These are phyloP conservation scores for Mucor sp. DNA, from an alignment of 371 early-diverging fungal species.

Conservation along the genomic window DNA sequence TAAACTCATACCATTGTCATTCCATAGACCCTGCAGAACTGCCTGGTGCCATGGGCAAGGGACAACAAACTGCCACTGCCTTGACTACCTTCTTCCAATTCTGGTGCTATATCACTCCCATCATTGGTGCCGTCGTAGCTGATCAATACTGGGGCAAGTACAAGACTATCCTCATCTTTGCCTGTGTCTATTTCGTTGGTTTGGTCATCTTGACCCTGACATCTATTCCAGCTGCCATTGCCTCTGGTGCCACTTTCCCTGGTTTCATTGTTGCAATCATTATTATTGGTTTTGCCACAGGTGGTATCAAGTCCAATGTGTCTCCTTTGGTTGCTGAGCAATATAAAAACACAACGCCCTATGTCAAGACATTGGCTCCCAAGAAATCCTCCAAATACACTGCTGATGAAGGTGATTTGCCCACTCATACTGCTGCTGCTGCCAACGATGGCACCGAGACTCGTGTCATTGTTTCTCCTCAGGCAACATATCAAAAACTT, in stretches of 20 bases:
- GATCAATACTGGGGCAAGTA: conserved; percentile 87
- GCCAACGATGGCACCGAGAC: background rate
- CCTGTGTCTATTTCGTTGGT: conserved; percentile 71
- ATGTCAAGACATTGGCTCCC: conserved; percentile 35
- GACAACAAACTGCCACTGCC: conserved; percentile 62
- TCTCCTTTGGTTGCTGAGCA: conserved; percentile 52
- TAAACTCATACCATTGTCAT: conserved; percentile 2
- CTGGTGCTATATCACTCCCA: conserved; percentile 78
- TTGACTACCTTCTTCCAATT: conserved; percentile 78
- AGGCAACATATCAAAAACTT: conserved; percentile 52
- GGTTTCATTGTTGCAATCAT: conserved; percentile 67
- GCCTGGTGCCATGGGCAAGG: conserved; percentile 50
- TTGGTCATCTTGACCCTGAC: conserved; percentile 65
- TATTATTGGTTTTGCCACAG: conserved; percentile 70
- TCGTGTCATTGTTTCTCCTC: conserved; percentile 42
- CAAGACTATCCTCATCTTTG: conserved; percentile 75
- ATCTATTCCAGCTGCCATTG: conserved; percentile 58
- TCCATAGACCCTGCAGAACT: conserved; percentile 40
- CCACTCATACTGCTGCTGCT: conserved; percentile 4
- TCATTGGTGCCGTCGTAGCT: conserved; percentile 80
- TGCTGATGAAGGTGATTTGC: conserved; percentile 37
- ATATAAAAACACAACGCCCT: conserved; percentile 35
- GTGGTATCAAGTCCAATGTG: conserved; percentile 56
- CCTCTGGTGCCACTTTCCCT: conserved; percentile 57
- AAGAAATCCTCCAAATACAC: conserved; percentile 45